Evolutionary conservation across 805 yeast species (phyloP), one percentile per base, ranked within the genome.

Genomic region (Yamadazyma akitaensis): DNA sequence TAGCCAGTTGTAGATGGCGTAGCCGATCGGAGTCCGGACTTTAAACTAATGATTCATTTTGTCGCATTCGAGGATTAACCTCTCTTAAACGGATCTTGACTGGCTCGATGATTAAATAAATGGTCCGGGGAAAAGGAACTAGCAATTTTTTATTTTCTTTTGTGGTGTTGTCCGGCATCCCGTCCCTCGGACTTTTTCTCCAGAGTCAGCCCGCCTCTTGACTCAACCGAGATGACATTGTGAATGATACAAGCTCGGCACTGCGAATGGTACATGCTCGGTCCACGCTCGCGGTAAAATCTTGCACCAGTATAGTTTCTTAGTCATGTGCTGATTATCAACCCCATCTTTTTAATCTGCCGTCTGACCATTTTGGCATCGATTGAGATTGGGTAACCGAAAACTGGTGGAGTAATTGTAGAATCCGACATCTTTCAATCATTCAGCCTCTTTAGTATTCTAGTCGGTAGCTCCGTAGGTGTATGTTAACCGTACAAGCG

Each of bases 1-100:
- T 44, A 35, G 47, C 37, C 41, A 40, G 40, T 39, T 25, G 37
- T 18, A 24, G 10, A 44, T 24, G 18, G 36, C 42, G 30, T 28
- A 34, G 37, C 48, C 48, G 48, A 37, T 45, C 48, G 48, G 48
- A 40, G 48, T 32, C 48, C 48, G 48, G 48, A 45, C 42, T 45
- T 45, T 35, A 37, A 16, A 37, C 30, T 2, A 30, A 30, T 40
- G 35, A 38, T 19, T 26, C 35, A 30, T 13, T 30, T 28, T 12
- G 5, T 28, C 5, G 9, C 5, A 5, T 28, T 12, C 3, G 32
- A 28, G 32, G 9, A 31, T 8, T 4, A 13, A 13, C 30, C 42
- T 21, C 18, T 31, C 26, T 9, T 31, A 40, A 12, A 25, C 5
- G 36, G 42, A 40, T 36, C 39, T 18, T 21, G 39, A 18, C 25